These are phyloP conservation scores for Lentithecium fluviatile DNA, from an alignment of 495 filamentous ascomycete genomes.

Conservation along the genomic window DNA sequence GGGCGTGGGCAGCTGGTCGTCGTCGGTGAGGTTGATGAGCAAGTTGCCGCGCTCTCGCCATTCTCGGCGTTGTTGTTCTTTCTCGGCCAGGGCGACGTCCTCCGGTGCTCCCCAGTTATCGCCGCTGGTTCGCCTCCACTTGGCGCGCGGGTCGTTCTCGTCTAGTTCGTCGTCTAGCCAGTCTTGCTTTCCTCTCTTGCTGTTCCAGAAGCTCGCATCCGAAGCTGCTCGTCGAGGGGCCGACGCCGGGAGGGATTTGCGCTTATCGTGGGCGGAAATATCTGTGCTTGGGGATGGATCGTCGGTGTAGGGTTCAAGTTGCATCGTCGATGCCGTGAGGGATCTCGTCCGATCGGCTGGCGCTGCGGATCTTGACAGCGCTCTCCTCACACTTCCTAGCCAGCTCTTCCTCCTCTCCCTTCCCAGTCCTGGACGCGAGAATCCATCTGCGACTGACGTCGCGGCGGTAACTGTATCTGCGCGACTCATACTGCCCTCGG, in stretches of 20 bases:
- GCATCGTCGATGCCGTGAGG: conserved; percentile 18
- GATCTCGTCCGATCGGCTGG: conserved; percentile 23
- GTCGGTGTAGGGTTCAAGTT: conserved; percentile 15
- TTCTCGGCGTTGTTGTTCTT: conserved; percentile 11
- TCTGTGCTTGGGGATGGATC: conserved; percentile 20
- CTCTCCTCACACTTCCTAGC: conserved; percentile 58
- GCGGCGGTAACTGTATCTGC: conserved; percentile 25
- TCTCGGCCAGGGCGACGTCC: conserved; percentile 26
- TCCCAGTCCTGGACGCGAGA: background rate
- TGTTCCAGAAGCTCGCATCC: conserved; percentile 60
- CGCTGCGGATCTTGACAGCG: conserved; percentile 44
- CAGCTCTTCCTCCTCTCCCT: conserved; percentile 46
- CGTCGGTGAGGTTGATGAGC: conserved; percentile 30
- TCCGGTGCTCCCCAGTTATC: conserved; percentile 38
- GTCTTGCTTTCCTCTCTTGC: conserved; percentile 51
- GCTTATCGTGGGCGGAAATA: conserved; percentile 26
- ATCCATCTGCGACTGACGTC: conserved; percentile 2
- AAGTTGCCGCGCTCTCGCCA: conserved; percentile 23
- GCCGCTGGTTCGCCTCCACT: conserved; percentile 29
- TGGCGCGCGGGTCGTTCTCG: conserved; percentile 18
- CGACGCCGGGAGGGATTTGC: conserved; percentile 12
- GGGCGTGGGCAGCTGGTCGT: conserved; percentile 15
- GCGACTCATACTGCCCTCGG: conserved; percentile 12
- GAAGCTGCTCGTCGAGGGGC: conserved; percentile 53
- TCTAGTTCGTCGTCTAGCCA: conserved; percentile 37